Base-by-base conservation (phyloP, 148 eudicot genomes). In the Arctostaphylos glauca region DNA sequence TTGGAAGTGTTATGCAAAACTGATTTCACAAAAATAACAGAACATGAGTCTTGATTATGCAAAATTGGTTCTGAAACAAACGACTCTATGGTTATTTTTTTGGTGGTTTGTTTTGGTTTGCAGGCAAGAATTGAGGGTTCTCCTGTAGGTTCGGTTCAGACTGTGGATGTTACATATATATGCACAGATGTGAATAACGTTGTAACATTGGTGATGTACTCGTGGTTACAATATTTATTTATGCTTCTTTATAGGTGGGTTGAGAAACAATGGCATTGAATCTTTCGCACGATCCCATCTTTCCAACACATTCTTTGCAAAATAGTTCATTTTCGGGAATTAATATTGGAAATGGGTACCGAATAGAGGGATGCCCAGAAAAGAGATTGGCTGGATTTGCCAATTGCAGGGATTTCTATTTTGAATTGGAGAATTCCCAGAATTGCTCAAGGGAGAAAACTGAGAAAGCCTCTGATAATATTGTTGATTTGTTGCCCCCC, bases 401-500 rank as follows among this genome's bases (percentile, higher is more conserved):
- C 23, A 73, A 60, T 79, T 84, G 16, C 54, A 3, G 6, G 81
- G 41, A 79, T 55, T 43, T 73, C 5, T 43, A 79, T 31, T 73
- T 50, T 78, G n/a, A 64, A n/a, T 73, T 73, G 2, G 86, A 84
- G 44, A 23, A 44, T 58, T 62, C 79, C 67, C 52, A 19, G 14
- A 49, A 68, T 46, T 68, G 67, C 71, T 2, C 5, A 14, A n/a
- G 68, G 70, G 81, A 68, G 21, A 54, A 84, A 74, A 48, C 77
- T 58, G 86, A 79, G 31, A 62, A 71, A 25, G 82, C 18, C 44
- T 68, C 73, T 18, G 82, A 85, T 56, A 76, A 89, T 75, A 60
- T 80, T 64, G 50, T 75, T 73, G 86, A 86, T 77, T 49, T 82
- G 55, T 82, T 88, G 59, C 87, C 87, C 5, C 66, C 56, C 3